Base-by-base conservation (phyloP, 2,329 filamentous ascomycete genomes). In the Sarocladium kiliense region DNA sequence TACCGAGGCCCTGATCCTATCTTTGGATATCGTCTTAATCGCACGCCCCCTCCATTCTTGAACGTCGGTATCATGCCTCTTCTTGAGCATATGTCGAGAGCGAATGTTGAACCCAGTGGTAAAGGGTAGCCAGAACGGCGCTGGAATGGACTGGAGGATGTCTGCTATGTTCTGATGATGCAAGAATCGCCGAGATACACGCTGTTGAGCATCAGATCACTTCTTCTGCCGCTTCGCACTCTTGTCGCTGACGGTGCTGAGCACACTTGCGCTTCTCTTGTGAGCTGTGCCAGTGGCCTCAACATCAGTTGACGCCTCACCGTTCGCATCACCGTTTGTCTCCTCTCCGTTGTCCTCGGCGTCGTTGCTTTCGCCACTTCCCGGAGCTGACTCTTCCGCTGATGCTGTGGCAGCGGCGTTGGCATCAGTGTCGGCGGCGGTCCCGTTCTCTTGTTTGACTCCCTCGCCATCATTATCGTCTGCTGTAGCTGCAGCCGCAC, bases 181-280 rank as follows among this genome's bases (percentile, higher is more conserved):
- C 41, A 25, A 44, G 21, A n/a, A 6, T 41, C n/a, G 18, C 21
- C 7, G 21, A 25, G 21, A 44, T 4, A 12, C n/a, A n/a, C n/a
- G 9, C 11, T 44, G 18, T 21, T 44, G 3, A 25, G 36, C 36
- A 19, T 10, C 12, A 30, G 30, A 3, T 51, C 47, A 78, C 63
- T 82, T 84, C 72, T 80, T 83, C 61, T 78, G 77, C 58, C 80
- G 73, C 67, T 84, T 84, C 3, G 71, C 64, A 61, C 77, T 82
- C 70, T 81, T 82, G 57, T 90, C 86, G 66, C 87, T 91, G 5
- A 74, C 74, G 16, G 77, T 75, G 67, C 89, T 93, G 54, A 95
- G 68, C 30, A 91, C 89, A 68, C 90, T 95, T 1, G 89, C 89
- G 66, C 90, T 94, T 57, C 91, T 81, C 74, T 95, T 95, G 60